Evolutionary conservation across 352 stramenopile genomes (phyloP).

Genomic region (Hyphochytrium catenoides): DNA sequence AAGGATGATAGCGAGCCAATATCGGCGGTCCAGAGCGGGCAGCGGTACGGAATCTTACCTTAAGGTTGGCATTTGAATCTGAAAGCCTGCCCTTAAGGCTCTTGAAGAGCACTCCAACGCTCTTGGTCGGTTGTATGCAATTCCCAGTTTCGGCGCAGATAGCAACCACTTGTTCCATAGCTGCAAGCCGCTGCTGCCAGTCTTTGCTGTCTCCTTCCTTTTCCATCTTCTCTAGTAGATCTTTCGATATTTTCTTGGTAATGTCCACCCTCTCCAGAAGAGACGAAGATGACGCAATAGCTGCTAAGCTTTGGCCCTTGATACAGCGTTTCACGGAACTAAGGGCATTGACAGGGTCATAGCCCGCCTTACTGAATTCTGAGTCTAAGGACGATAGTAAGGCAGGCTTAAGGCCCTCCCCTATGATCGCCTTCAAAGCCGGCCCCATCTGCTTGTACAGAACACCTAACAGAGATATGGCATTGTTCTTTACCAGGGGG

Average conservation of each 20-base stretch:
- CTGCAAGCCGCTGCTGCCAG: constrained; percentile 52
- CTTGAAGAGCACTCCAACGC: constrained; percentile 42
- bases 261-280: constrained; percentile 48
- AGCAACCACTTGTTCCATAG: constrained; percentile 42
- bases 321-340: constrained; percentile 30
- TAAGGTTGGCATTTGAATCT: constrained; percentile 61
- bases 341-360: constrained; percentile 26
- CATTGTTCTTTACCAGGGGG: constrained; percentile 33
- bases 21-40: too few species aligned
- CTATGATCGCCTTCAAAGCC: constrained; percentile 41
- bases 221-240: constrained; percentile 56
- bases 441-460: constrained; percentile 63
- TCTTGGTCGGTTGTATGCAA: constrained; percentile 52
- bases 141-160: constrained; percentile 45
- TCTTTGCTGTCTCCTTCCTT: constrained; percentile 51
- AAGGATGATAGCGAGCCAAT: too few species aligned
- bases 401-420: constrained; percentile 53
- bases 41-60: too few species aligned
- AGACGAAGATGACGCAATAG: constrained; percentile 10
- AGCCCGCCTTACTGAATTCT: constrained; percentile 55
- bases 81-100: constrained; percentile 39
- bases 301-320: constrained; percentile 21
- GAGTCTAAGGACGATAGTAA: constrained; percentile 36
- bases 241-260: constrained; percentile 48
- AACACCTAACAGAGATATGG: constrained; percentile 28